Percentiles rank a stretch among this genome's conserved stretches.
Evolutionary conservation across 2,329 filamentous ascomycete species (phyloP).

Genomic region (Lomentospora prolificans): DNA sequence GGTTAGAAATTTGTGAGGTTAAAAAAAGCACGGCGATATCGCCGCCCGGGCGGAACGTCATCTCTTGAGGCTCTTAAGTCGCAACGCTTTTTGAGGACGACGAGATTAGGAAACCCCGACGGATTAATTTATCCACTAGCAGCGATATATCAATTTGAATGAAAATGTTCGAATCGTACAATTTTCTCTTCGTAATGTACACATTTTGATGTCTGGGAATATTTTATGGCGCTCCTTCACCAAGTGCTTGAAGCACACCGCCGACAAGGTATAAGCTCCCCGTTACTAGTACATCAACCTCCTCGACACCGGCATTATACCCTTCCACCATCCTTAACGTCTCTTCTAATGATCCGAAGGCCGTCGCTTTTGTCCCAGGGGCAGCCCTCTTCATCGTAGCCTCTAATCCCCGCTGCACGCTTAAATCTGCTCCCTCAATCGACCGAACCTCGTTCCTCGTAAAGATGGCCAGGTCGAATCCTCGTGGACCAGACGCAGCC

Average conservation of each 20-base stretch:
- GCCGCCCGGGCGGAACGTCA: no score
- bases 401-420: constrained; percentile 60
- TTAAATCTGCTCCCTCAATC: constrained; percentile 27
- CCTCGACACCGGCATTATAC: constrained; percentile 23
- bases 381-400: constrained; percentile 48
- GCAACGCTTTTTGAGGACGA: no score
- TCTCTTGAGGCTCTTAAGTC: no score
- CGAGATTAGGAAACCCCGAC: no score
- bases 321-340: constrained; percentile 50
- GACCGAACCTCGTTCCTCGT: constrained; percentile 55
- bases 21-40: background rate
- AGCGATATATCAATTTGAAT: no score
- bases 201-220: no score
- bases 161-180: no score
- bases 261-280: constrained; percentile 81
- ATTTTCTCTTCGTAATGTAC: no score
- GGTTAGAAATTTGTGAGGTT: background rate
- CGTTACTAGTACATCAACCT: constrained; percentile 61
- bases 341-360: constrained; percentile 61
- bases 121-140: no score
- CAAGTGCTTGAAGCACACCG: constrained; percentile 44
- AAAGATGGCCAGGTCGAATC: constrained; percentile 69
- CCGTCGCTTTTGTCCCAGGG: constrained; percentile 31
- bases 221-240: background rate
- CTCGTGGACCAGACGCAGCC: constrained; percentile 34